Evolutionary conservation across 2,329 filamentous ascomycete genomes (phyloP), one percentile per base, ranked within the genome.

Genomic region (Allantophomopsis lycopodina): DNA sequence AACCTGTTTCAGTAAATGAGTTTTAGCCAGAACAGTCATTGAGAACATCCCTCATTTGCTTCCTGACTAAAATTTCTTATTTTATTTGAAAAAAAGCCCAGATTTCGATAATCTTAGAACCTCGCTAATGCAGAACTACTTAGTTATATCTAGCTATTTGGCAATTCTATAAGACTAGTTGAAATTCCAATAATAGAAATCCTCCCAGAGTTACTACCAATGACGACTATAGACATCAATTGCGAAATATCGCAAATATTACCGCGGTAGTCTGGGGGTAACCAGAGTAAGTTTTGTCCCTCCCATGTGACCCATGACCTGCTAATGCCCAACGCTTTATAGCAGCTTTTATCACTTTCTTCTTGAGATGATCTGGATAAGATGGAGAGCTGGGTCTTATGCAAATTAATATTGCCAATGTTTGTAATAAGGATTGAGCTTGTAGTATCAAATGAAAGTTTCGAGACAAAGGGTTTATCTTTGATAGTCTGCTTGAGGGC

Each of bases 121-220:
- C n/a, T n/a, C n/a, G n/a, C n/a, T n/a, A n/a, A n/a, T n/a, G n/a
- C n/a, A n/a, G n/a, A n/a, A n/a, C n/a, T n/a, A n/a, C n/a, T n/a
- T n/a, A n/a, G n/a, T n/a, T n/a, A n/a, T n/a, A n/a, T n/a, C n/a
- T n/a, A n/a, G n/a, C n/a, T n/a, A n/a, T n/a, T n/a, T n/a, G n/a
- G n/a, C n/a, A n/a, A n/a, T n/a, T n/a, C n/a, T n/a, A n/a, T n/a
- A n/a, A n/a, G n/a, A n/a, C n/a, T n/a, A n/a, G n/a, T n/a, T 53
- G 39, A 46, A 35, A 46, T 20, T 41, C 40, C 38, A 12, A 48
- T 44, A 42, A 46, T 15, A 35, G 44, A 42, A 42, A 48, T 43
- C 41, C 32, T 46, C 21, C 44, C 36, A 44, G 43, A 45, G 40
- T 2, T 20, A 45, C 39, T 45, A 21, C 36, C 41, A 34, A 47